Percentiles rank a stretch among this genome's conserved stretches.
These are phyloP conservation scores for Balakata baccata DNA, from an alignment of 345 rosid species.

Conservation along the genomic window DNA sequence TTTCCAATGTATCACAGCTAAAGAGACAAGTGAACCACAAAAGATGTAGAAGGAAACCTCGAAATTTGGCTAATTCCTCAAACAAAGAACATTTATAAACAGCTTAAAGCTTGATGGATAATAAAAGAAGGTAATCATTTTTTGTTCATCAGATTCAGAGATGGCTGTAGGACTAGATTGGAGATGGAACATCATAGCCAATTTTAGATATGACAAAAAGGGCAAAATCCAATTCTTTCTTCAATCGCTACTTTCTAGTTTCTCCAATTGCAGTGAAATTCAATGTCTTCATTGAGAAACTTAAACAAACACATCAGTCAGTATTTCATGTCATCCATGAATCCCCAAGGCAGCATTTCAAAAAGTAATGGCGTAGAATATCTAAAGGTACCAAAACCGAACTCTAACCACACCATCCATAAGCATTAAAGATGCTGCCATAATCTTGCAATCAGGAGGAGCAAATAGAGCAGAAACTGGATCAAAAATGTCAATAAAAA, in stretches of 20 bases:
- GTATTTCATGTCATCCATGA: not conserved
- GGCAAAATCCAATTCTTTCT: not conserved
- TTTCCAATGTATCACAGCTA: too few relatives aligned
- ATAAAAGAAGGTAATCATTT: not conserved
- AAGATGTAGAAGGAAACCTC: too few relatives aligned
- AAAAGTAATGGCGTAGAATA: not conserved
- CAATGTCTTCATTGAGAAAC: not conserved
- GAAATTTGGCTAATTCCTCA: not conserved
- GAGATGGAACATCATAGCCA: too few relatives aligned
- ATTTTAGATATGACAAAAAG: too few relatives aligned
- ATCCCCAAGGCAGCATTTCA: not conserved
- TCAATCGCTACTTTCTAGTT: not conserved
- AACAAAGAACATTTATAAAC: not conserved
- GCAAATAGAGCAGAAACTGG: not conserved
- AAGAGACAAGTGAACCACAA: too few relatives aligned
- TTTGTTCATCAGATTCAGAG: not conserved
- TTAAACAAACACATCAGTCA: not conserved
- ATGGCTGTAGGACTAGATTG: too few relatives aligned
- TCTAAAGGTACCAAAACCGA: not conserved
- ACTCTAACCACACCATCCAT: not conserved
- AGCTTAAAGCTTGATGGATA: not conserved
- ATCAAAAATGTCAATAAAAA: not conserved
- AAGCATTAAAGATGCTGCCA: not conserved
- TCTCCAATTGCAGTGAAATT: not conserved
- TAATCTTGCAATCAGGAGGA: not conserved